Conservation (phyloP, 768 basidiomycete species). For the Suillus cothurnatus region DNA sequence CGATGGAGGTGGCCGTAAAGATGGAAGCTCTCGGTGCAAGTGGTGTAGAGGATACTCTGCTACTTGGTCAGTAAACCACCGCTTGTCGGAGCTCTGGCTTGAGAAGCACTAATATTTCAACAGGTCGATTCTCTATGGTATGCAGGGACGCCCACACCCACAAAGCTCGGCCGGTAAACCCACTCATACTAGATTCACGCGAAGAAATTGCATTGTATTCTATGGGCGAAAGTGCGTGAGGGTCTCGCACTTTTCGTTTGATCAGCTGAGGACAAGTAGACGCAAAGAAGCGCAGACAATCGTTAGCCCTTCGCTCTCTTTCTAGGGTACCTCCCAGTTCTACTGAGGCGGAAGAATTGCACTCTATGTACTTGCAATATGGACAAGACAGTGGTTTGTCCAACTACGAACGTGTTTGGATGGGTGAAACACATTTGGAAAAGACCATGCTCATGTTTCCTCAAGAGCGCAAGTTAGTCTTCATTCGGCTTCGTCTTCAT, state of each 20-base stretch:
- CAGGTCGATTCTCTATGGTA: slow-evolving; percentile 93
- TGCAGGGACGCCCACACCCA: slow-evolving; percentile 73
- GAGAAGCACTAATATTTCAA: background rate
- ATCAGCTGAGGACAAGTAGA: slow-evolving; percentile 37
- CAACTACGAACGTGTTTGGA: slow-evolving; percentile 58
- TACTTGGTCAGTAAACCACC: slow-evolving; percentile 49
- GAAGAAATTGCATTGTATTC: slow-evolving; percentile 65
- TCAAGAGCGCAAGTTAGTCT: slow-evolving; percentile 75
- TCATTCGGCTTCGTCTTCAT: background rate
- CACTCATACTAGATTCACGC: slow-evolving; percentile 55
- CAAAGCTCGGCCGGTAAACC: slow-evolving; percentile 63
- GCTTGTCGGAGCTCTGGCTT: slow-evolving; percentile 7
- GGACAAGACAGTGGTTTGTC: slow-evolving; percentile 41
- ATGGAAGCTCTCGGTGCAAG: slow-evolving; percentile 67
- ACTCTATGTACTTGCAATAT: slow-evolving; percentile 66
- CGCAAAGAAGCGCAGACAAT: slow-evolving; percentile 60
- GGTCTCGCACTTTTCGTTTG: background rate
- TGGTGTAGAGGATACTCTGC: slow-evolving; percentile 57
- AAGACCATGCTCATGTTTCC: slow-evolving; percentile 81
- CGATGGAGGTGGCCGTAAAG: slow-evolving; percentile 86
- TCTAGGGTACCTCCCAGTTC: slow-evolving; percentile 75
- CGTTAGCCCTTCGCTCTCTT: slow-evolving; percentile 57
- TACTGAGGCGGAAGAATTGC: slow-evolving; percentile 66
- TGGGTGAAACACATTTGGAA: slow-evolving; percentile 73
- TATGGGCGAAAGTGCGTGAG: slow-evolving; percentile 67